These are phyloP conservation scores for Apocynum venetum DNA, from an alignment of 257 asterid genomes.

Conservation along the genomic window DNA sequence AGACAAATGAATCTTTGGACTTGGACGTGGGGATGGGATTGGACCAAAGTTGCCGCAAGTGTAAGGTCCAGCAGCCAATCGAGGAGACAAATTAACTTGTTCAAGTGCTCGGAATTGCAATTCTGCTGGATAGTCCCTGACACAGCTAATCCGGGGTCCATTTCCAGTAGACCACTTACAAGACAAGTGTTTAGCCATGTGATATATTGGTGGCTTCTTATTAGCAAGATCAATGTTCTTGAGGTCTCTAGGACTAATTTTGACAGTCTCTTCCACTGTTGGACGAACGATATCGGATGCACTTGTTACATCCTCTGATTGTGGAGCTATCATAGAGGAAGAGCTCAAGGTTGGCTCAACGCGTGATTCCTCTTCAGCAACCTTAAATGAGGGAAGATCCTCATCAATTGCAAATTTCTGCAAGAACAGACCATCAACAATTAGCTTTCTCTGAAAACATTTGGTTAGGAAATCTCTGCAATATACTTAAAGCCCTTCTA, in stretches of 20 bases:
- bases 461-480: background rate
- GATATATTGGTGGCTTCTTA: slow-evolving; percentile 22
- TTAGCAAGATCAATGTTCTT: slow-evolving; percentile 20
- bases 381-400: slow-evolving; percentile 43
- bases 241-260: slow-evolving; percentile 14
- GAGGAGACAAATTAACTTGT: slow-evolving; percentile 87
- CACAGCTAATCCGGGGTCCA: slow-evolving; percentile 92
- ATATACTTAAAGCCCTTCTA: too few species aligned
- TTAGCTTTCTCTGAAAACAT: background rate
- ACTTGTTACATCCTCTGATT: slow-evolving; percentile 20
- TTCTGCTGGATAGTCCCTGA: slow-evolving; percentile 76
- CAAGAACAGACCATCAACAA: slow-evolving; percentile 18
- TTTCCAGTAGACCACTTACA: slow-evolving; percentile 83
- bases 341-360: slow-evolving; percentile 3
- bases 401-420: slow-evolving; percentile 88
- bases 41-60: slow-evolving; percentile 50
- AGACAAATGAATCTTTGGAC: slow-evolving; percentile 73
- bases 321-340: slow-evolving; percentile 18
- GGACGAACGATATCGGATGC: slow-evolving; percentile 13
- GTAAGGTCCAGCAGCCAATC: slow-evolving; percentile 42
- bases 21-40: slow-evolving; percentile 94
- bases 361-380: slow-evolving; percentile 27
- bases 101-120: slow-evolving; percentile 84
- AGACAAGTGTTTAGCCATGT: slow-evolving; percentile 61
- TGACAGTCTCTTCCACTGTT: slow-evolving; percentile 16